Evolutionary conservation across 768 basidiomycete species (phyloP), one percentile per base, ranked within the genome.

Genomic region (Tricholoma saponaceum): DNA sequence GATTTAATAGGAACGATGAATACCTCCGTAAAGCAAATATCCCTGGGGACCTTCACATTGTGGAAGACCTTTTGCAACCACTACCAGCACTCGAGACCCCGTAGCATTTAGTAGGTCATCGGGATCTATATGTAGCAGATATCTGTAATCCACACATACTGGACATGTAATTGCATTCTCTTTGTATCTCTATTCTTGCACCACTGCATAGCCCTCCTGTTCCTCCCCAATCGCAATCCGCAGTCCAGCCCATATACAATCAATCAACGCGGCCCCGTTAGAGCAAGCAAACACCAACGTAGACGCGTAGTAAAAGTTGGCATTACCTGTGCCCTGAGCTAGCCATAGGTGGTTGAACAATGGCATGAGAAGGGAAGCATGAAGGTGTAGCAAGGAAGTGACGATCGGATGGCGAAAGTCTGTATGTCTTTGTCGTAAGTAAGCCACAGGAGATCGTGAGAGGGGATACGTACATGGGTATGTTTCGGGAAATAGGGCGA

Each of bases 291-390:
- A 94, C 14, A 99, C 96, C 59, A 98, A 78, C 2, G 95, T 98
- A 3, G 89, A 87, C 0, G 97, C 97, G 65, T 98, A 99, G 74
- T 92, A 98, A 74, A 99, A 99, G 70, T 98, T 98, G 47, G 96
- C 95, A 66, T 99, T 98, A 2, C 94, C 97, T 5, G 93, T 91
- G 1, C 94, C 95, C 56, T 93, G 89, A 8, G 77, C 79, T 5
- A 98, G 81, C 96, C 97, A 99, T 1, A 98, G 76, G 58, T 91
- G 83, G 66, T 96, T 86, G 71, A 98, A 95, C 28, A 97, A 79
- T 0, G 96, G 96, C 57, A 98, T 81, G 20, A 98, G 85, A 18
- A 93, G 78, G 1, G 86, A 79, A 2, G 95, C 86, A 65, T 97
- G 93, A 4, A 91, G 74, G 61, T 96, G 90, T 9, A 95, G 80